Conservation (phyloP, 768 basidiomycete genomes). For the Calocybe indica region DNA sequence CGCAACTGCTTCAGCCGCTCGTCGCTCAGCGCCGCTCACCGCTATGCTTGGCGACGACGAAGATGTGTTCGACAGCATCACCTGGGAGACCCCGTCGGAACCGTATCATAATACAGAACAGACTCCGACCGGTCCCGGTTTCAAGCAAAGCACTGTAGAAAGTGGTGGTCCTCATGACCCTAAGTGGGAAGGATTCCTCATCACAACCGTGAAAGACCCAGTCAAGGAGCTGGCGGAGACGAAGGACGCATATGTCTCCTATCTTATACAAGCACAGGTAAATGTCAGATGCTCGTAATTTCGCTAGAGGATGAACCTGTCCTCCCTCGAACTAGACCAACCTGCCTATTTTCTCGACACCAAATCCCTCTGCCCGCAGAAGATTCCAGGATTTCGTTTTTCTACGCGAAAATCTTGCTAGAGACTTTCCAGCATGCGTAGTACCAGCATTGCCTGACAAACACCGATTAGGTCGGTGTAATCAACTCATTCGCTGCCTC, state of each 20-base stretch:
- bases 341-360: conserved; percentile 75
- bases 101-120: conserved; percentile 39
- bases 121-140: conserved; percentile 59
- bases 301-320: background rate
- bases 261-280: conserved; percentile 86
- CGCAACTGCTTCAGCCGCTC: conserved; percentile 10
- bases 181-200: conserved; percentile 87
- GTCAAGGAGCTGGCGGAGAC: conserved; percentile 95
- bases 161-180: conserved; percentile 74
- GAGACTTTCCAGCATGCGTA: conserved; percentile 97
- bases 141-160: conserved; percentile 74
- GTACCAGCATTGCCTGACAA: conserved; percentile 96
- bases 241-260: conserved; percentile 95
- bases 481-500: conserved; percentile 1
- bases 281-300: conserved; percentile 11
- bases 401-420: conserved; percentile 77
- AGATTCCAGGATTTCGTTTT: conserved; percentile 98
- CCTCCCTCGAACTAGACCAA: conserved; percentile 60
- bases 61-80: conserved; percentile 88
- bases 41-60: conserved; percentile 81
- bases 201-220: conserved; percentile 83
- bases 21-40: conserved; percentile 8
- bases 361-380: conserved; percentile 71
- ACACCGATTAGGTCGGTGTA: conserved; percentile 79
- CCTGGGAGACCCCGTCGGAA: conserved; percentile 66